These are phyloP conservation scores for Venturia pyrina DNA, from an alignment of 2,329 filamentous ascomycete species.

Conservation along the genomic window DNA sequence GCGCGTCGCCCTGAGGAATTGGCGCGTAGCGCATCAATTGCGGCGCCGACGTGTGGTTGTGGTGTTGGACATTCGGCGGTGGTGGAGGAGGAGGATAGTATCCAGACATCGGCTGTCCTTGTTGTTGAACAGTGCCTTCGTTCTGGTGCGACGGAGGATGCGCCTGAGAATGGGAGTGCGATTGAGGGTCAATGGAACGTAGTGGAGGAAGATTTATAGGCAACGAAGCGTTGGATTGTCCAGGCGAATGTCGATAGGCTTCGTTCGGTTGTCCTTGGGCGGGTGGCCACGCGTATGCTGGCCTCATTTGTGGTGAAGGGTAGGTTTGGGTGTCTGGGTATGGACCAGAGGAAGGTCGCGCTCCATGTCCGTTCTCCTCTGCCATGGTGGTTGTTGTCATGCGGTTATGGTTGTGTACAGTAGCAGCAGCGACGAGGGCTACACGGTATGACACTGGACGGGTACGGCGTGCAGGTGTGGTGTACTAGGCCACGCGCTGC, in stretches of 20 bases:
- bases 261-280: slow-evolving; percentile 28
- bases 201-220: slow-evolving; percentile 42
- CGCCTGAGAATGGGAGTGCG: slow-evolving; percentile 21
- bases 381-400: slow-evolving; percentile 4
- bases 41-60: slow-evolving; percentile 38
- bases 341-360: not conserved
- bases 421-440: not conserved
- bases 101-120: slow-evolving; percentile 29
- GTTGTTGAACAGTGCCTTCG: slow-evolving; percentile 42
- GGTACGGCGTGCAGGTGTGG: not conserved
- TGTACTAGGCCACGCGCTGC: not conserved
- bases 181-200: slow-evolving; percentile 37
- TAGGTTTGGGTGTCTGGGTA: slow-evolving; percentile 10
- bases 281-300: slow-evolving; percentile 39
- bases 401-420: not conserved
- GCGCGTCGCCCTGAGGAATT: slow-evolving; percentile 39
- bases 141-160: slow-evolving; percentile 18
- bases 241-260: slow-evolving; percentile 37
- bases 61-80: slow-evolving; percentile 23
- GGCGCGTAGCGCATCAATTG: slow-evolving; percentile 41
- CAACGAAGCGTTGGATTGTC: slow-evolving; percentile 33
- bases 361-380: not conserved
- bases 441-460: not conserved
- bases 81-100: slow-evolving; percentile 39
- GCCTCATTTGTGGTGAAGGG: slow-evolving; percentile 24